Evolutionary conservation across 768 basidiomycete species (phyloP).

Genomic region (Phanerochaete carnosa): DNA sequence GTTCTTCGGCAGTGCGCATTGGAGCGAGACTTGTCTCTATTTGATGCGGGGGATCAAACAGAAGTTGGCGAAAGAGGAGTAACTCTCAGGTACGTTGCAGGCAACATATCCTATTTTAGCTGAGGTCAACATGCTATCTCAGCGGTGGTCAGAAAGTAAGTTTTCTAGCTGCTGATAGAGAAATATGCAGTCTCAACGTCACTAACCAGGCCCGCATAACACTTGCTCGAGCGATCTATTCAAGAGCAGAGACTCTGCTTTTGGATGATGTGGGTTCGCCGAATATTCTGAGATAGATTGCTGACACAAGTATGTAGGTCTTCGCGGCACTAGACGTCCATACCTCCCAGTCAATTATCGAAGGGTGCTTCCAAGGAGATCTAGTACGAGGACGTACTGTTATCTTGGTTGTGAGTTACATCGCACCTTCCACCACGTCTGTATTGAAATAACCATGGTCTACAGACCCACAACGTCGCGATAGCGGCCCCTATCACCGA

Average conservation of each 20-base stretch:
- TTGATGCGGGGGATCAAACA: slow-evolving; percentile 33
- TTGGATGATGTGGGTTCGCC: slow-evolving; percentile 57
- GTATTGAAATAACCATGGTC: background rate
- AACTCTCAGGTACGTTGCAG: slow-evolving; percentile 22
- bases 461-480: slow-evolving; percentile 47
- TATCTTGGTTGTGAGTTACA: slow-evolving; percentile 39
- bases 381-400: slow-evolving; percentile 45
- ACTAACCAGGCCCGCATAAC: slow-evolving; percentile 41
- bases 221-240: slow-evolving; percentile 60
- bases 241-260: slow-evolving; percentile 55
- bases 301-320: slow-evolving; percentile 17
- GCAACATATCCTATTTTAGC: background rate
- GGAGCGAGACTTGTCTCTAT: slow-evolving; percentile 27
- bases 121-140: background rate
- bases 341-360: slow-evolving; percentile 46
- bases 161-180: background rate
- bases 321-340: slow-evolving; percentile 49
- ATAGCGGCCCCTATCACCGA: slow-evolving; percentile 50
- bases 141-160: background rate
- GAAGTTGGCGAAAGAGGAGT: slow-evolving; percentile 46
- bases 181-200: background rate
- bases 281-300: background rate
- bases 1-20: slow-evolving; percentile 36
- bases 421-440: background rate
- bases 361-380: slow-evolving; percentile 44